phyloP scores from a whole-genome alignment of 148 eudicot species.

The Tetragonia tetragonoides region DNA sequence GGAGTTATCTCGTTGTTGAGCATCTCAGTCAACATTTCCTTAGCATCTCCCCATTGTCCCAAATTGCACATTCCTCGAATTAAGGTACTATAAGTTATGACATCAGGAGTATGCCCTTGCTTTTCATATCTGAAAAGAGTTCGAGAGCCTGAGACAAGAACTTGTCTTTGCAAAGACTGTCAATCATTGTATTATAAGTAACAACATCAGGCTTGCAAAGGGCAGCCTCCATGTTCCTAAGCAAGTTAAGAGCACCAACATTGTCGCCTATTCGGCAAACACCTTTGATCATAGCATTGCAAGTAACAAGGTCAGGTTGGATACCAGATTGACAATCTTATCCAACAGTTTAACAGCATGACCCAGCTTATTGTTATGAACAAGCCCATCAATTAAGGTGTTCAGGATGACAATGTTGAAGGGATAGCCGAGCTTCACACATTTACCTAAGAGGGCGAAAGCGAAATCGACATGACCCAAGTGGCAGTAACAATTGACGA shows the following conservation, averaged over 20 bases:
- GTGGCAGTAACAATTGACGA: slow-evolving; percentile 8
- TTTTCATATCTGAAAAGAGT: slow-evolving; percentile 14
- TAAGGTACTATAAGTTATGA: slow-evolving; percentile 7
- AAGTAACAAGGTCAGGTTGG: not conserved
- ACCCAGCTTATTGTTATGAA: too few species aligned
- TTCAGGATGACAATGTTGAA: too few species aligned
- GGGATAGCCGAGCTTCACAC: too few species aligned
- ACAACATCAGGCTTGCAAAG: slow-evolving; percentile 8
- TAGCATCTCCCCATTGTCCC: slow-evolving; percentile 18
- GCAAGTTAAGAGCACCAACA: slow-evolving; percentile 9
- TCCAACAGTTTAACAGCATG: too few species aligned
- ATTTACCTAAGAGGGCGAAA: too few species aligned
- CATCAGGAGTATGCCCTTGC: slow-evolving; percentile 7
- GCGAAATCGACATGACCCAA: not conserved
- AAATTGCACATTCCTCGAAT: slow-evolving; percentile 13
- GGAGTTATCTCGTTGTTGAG: not conserved
- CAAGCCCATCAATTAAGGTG: too few species aligned
- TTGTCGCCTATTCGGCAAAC: slow-evolving; percentile 4
- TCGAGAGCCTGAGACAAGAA: slow-evolving; percentile 1
- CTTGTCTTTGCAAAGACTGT: slow-evolving; percentile 16
- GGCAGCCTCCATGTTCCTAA: not conserved
- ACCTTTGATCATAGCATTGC: slow-evolving; percentile 18
- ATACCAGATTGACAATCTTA: too few species aligned
- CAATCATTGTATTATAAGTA: slow-evolving; percentile 13
- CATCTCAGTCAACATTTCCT: slow-evolving; percentile 1